These are phyloP conservation scores for Dryas octopetala DNA, from an alignment of 306 rosid genomes.

Conservation along the genomic window DNA sequence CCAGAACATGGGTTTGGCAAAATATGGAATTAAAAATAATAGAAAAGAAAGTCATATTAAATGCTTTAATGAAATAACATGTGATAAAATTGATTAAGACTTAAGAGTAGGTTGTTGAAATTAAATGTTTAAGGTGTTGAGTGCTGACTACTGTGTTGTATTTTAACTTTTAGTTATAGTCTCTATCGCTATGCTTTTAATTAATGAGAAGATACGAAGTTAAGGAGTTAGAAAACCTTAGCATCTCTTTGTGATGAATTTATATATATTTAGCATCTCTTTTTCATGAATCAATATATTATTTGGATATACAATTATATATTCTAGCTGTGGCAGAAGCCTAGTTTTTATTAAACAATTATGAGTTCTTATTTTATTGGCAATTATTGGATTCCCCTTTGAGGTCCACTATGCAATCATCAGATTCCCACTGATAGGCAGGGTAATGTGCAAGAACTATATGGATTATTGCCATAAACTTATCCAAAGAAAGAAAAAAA, in stretches of 20 bases:
- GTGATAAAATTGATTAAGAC: not conserved
- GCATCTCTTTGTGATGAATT: no score
- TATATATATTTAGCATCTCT: no score
- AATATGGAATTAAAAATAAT: not conserved
- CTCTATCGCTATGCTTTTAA: not conserved
- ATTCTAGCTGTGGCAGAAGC: slow-evolving; percentile 4
- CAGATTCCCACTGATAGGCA: slow-evolving; percentile 15
- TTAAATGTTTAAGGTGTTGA: not conserved
- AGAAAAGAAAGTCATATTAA: not conserved
- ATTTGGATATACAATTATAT: not conserved
- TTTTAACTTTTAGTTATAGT: not conserved
- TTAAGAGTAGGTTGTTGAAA: not conserved
- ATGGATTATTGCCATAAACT: not conserved
- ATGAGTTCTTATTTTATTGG: not conserved
- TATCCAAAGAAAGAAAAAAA: not conserved
- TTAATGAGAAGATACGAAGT: no score
- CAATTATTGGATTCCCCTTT: slow-evolving; percentile 21
- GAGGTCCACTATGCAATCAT: slow-evolving; percentile 26
- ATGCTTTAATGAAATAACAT: not conserved
- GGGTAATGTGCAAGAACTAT: not conserved
- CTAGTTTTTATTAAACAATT: not conserved
- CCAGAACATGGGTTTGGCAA: slow-evolving; percentile 7
- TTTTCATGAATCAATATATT: not conserved
- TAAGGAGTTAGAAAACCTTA: no score
- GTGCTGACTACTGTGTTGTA: not conserved